Conservation (phyloP, 2,329 filamentous ascomycete genomes). For the Cladobotryum mycophilum region DNA sequence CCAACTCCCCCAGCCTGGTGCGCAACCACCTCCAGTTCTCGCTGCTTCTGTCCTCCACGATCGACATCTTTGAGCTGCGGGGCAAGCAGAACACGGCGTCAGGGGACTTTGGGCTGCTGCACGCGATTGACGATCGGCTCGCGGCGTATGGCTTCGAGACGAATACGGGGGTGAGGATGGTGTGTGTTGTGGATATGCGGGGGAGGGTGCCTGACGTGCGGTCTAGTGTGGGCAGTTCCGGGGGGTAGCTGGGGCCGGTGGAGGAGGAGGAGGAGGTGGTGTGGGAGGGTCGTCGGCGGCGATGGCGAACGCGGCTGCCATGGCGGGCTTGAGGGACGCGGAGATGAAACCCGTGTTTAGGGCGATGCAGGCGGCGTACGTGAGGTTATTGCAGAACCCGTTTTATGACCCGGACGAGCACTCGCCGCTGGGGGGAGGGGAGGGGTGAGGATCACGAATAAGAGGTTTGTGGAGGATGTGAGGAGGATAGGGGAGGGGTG, state of each 20-base stretch:
- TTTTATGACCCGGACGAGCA: conserved; percentile 91
- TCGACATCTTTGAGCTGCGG: conserved; percentile 90
- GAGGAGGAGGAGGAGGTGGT: conserved; percentile 7
- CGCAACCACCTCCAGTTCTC: conserved; percentile 82
- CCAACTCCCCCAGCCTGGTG: conserved; percentile 47
- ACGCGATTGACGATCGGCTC: conserved; percentile 87
- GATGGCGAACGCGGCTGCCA: conserved; percentile 17
- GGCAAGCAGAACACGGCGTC: conserved; percentile 63
- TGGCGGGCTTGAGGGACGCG: conserved; percentile 69
- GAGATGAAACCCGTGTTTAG: conserved; percentile 87
- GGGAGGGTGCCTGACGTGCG: conserved; percentile 49
- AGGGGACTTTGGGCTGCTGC: conserved; percentile 84
- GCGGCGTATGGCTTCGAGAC: conserved; percentile 95
- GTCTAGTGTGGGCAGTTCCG: neutral
- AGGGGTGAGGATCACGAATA: conserved; percentile 71
- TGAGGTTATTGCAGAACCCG: conserved; percentile 82
- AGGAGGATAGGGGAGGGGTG: conserved; percentile 79
- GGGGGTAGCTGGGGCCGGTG: too few species aligned
- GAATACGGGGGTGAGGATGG: conserved; percentile 87
- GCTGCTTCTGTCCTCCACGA: conserved; percentile 81
- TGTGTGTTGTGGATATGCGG: conserved; percentile 86
- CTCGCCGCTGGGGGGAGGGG: conserved; percentile 50
- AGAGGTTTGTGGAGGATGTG: conserved; percentile 74
- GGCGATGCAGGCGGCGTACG: conserved; percentile 88
- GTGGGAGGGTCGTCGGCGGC: neutral